These are phyloP conservation scores for Solanum sparsipilum DNA, from an alignment of 257 asterid species.

Conservation along the genomic window DNA sequence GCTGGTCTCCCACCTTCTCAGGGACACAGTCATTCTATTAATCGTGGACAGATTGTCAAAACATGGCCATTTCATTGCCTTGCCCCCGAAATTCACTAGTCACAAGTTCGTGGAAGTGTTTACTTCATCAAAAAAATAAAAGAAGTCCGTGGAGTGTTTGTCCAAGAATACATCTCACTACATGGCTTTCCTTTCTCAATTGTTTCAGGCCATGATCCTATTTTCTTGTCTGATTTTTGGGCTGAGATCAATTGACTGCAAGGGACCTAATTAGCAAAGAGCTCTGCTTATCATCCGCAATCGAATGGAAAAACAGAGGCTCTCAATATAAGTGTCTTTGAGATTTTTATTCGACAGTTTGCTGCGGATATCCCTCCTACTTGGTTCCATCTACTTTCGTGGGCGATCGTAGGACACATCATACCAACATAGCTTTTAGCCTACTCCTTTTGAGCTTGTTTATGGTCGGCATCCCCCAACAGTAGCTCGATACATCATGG, in stretches of 20 bases:
- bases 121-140: too few species aligned
- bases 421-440: not conserved
- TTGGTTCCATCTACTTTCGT: not conserved
- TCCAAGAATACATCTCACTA: not conserved
- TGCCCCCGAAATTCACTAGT: not conserved
- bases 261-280: not conserved
- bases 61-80: not conserved
- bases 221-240: not conserved
- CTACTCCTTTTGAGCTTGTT: not conserved
- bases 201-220: not conserved
- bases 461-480: not conserved
- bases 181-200: not conserved
- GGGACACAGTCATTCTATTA: not conserved
- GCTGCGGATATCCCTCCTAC: not conserved
- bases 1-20: not conserved
- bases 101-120: not conserved
- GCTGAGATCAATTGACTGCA: not conserved
- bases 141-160: not conserved
- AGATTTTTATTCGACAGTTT: not conserved
- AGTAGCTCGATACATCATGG: not conserved
- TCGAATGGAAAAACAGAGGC: not conserved
- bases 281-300: not conserved
- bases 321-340: not conserved
- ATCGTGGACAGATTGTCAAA: not conserved
- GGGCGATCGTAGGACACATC: not conserved